These are phyloP conservation scores for Bacidia gigantensis DNA, from an alignment of 495 filamentous ascomycete genomes.

Conservation along the genomic window DNA sequence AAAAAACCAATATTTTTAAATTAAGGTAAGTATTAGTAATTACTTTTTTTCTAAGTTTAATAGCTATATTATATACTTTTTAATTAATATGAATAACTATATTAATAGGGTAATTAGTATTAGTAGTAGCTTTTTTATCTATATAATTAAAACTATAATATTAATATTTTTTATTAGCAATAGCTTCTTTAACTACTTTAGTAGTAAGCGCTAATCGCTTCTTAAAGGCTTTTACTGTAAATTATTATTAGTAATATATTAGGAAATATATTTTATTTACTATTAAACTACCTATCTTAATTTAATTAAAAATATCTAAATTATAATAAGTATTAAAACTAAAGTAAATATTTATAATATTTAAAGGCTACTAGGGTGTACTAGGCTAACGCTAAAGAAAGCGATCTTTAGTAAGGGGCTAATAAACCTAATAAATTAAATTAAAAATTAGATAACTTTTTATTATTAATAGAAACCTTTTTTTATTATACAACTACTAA, in stretches of 20 bases:
- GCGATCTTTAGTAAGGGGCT: not conserved
- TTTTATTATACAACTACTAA: not conserved
- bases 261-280: slow-evolving; percentile 1
- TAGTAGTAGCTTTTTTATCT: too few species aligned
- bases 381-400: not conserved
- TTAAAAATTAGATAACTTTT: not conserved
- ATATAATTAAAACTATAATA: not conserved
- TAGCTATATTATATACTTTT: not conserved
- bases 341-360: not conserved
- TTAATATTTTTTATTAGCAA: not conserved
- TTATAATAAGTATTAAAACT: not conserved
- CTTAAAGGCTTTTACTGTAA: not conserved
- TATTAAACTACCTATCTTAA: not conserved
- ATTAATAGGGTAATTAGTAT: too few species aligned
- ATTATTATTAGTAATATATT: not conserved
- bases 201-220: too few species aligned
- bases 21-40: not conserved
- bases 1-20: not conserved
- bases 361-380: not conserved
- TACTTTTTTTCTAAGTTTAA: not conserved
- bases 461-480: not conserved
- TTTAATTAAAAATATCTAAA: not conserved
- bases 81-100: not conserved
- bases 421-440: not conserved
- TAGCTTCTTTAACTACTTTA: too few species aligned